Base-by-base conservation (phyloP, 2,329 filamentous ascomycete genomes). In the Nemania sp. region DNA sequence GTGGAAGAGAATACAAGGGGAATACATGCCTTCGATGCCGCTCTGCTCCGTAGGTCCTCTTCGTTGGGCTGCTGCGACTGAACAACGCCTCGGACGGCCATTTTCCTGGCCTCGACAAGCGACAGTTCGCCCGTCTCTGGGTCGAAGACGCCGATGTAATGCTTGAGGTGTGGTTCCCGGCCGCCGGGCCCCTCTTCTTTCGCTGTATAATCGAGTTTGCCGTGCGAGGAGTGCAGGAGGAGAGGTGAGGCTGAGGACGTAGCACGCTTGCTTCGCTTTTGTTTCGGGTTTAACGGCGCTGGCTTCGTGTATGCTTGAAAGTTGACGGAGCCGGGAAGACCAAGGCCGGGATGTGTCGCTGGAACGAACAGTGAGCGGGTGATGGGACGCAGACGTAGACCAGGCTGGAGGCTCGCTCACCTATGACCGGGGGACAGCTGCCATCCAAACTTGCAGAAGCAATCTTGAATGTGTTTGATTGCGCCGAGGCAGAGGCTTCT, bases 131-230 rank as follows among this genome's bases (percentile, higher is more conserved):
- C 84, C 0, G 83, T 86, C 35, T 79, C 75, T 0, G 85, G 83
- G 66, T 90, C 86, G 63, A 84, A 88, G 5, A 90, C 76, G 15
- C 86, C 87, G 29, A 90, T 74, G 69, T 87, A 90, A 72, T 90
- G 86, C 55, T 85, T 87, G 47, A 87, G 65, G 3, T 83, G 71
- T 5, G 77, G 71, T 57, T 81, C 77, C 12, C 72, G 68, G 11
- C 75, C 76, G 25, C 74, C 73, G 1, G 69, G 69, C 12, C 76
- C 76, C 51, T 84, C 81, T 69, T 87, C 84, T 59, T 81, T 80
- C 29, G 79, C 85, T 5, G 80, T 86, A 67, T 87, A 88, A 68
- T 88, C 83, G 40, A 89, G 72, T 42, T 79, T 84, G 32, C 75
- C 79, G 72, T 89, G 84, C 47, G 77, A 79, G 9, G 85, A 86